phyloP scores from a whole-genome alignment of 2,329 filamentous ascomycete species.

The Lecanoromycetidae sp. region DNA sequence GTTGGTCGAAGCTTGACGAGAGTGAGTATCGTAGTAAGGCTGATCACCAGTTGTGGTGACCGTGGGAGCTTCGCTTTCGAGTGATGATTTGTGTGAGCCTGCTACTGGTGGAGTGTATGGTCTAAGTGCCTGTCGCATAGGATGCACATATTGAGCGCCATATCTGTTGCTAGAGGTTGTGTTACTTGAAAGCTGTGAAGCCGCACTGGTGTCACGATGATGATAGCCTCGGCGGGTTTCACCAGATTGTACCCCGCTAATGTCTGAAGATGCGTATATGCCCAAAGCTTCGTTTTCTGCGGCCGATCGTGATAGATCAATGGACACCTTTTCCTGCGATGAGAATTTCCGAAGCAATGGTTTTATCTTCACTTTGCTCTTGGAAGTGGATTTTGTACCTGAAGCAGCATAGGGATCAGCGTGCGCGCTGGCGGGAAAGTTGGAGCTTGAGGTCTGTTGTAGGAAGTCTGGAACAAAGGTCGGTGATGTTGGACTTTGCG shows the following conservation, averaged over 20 bases:
- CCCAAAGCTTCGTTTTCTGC: conserved; percentile 47
- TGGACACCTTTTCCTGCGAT: conserved; percentile 35
- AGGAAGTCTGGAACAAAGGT: conserved; percentile 15
- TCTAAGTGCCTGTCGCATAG: conserved; percentile 44
- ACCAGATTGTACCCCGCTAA: conserved; percentile 29
- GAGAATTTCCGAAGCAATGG: conserved; percentile 44
- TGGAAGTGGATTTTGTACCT: conserved; percentile 13
- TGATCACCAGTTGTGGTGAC: conserved; percentile 28
- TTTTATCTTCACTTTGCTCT: conserved; percentile 37
- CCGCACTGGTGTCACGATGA: conserved; percentile 42
- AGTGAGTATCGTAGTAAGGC: conserved; percentile 34
- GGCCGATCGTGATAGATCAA: conserved; percentile 44
- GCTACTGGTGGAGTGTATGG: conserved; percentile 42
- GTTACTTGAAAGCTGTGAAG: conserved; percentile 40
- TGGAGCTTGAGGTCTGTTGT: conserved; percentile 9
- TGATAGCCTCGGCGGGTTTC: conserved; percentile 35
- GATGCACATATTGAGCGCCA: conserved; percentile 41
- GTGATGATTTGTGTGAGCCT: conserved; percentile 38
- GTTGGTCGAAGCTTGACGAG: conserved; percentile 23
- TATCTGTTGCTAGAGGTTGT: conserved; percentile 36
- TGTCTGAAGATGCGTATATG: conserved; percentile 37
- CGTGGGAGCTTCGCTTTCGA: conserved; percentile 34
- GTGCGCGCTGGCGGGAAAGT: conserved; percentile 9
- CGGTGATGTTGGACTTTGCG: conserved; percentile 17
- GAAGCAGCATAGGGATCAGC: conserved; percentile 11